Base-by-base conservation (phyloP, 306 rosid species). In the Fragaria ananassa region DNA sequence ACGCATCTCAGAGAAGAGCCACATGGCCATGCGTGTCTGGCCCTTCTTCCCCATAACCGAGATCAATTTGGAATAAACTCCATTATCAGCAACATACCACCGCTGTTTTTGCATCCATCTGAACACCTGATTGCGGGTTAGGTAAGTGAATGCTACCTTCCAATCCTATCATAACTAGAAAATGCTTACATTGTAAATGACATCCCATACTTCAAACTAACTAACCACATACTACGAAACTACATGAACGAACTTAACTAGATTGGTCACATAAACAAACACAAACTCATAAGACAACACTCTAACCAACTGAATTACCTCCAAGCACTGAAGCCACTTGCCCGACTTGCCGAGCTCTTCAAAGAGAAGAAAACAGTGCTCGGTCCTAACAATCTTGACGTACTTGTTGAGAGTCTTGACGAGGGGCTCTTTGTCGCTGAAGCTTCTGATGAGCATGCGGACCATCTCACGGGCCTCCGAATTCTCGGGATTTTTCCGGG, bases 101-200 rank as follows among this genome's bases (percentile, higher is more conserved):
- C 96, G 83, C 62, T 95, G 99, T 76, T 83, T 92, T 84, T 92
- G 97, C 99, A 95, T 95, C 97, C 99, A 95, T 87, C 97, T 89
- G 86, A 95, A 95, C 58, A 89, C 97, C 99, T 92, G 92, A 81
- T 85, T 49, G 56, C 65, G 80, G 71, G 75, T 79, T 67, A 74
- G 79, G 74, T 72, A 68, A 71, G 82, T 63, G 66, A 79, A 79
- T 83, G 64, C 42, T 73, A 47, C 49, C 71, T 49, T 70, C 51
- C 21, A 12, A 47, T 14, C 57, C 54, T 21, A 10, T 12, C 78
- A 64, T 70, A 57, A 75, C 21, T 56, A 58, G 10, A 50, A 50
- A 34, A 71, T 51, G 31, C 76, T 54, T 46, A 21, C 63, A 35
- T 8, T 31, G 53, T 61, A 56, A 11, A 31, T 41, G 57, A 68